Percentiles rank a stretch among this genome's conserved stretches.
These are phyloP conservation scores for Inonotus obliquus DNA, from an alignment of 1,284 basidiomycete genomes.

Conservation along the genomic window DNA sequence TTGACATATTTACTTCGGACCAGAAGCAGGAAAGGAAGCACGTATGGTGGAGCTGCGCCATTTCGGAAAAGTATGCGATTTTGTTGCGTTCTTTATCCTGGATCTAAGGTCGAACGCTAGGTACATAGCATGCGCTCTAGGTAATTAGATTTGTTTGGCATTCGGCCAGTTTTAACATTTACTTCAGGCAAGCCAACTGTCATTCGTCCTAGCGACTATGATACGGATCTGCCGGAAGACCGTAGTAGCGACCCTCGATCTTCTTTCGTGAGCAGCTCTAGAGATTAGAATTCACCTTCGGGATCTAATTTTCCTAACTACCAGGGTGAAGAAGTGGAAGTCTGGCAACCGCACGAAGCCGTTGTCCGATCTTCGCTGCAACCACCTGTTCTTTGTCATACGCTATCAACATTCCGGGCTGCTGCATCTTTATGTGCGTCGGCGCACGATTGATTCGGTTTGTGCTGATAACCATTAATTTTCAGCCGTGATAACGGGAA, in stretches of 20 bases:
- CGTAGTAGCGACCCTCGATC: not conserved
- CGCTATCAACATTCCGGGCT: constrained; percentile 55
- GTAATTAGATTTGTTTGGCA: not conserved
- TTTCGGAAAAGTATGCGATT: constrained; percentile 60
- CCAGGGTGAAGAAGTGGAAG: constrained; percentile 51
- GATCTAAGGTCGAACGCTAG: not conserved
- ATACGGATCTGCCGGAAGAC: constrained; percentile 57
- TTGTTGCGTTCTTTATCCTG: not conserved
- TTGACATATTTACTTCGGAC: constrained; percentile 62
- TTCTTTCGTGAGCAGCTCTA: not conserved
- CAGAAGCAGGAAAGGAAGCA: constrained; percentile 76
- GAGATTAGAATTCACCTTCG: not conserved
- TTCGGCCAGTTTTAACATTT: not conserved
- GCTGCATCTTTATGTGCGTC: constrained; percentile 54
- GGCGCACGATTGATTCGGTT: not conserved
- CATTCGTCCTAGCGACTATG: constrained; percentile 72
- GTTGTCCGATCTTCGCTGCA: constrained; percentile 32
- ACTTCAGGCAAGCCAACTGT: constrained; percentile 58
- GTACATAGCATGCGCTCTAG: constrained; percentile 18
- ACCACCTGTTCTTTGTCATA: constrained; percentile 45
- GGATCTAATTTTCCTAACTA: not conserved
- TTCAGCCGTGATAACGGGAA: constrained; percentile 56
- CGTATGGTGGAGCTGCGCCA: constrained; percentile 79
- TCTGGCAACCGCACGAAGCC: constrained; percentile 48
- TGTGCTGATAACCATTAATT: not conserved